Evolutionary conservation across 805 yeast species (phyloP), one percentile per base, ranked within the genome.

Genomic region (Ogataea haglerorum): DNA sequence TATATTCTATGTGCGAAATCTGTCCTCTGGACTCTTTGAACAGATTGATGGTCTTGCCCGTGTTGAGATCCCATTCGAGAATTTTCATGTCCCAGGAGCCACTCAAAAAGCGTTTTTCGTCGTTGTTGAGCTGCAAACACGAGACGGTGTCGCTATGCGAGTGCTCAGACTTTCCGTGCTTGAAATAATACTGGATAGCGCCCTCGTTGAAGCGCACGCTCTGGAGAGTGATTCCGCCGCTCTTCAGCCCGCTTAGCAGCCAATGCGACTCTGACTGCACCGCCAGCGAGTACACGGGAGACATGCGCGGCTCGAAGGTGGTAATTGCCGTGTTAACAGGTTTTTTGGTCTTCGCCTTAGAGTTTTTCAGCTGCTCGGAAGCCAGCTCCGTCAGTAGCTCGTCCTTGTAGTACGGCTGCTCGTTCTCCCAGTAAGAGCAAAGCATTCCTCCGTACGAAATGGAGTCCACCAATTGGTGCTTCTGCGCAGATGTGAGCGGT

Each of bases 341-440:
- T 36, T 53, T 51, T 30, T 52, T 52, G 32, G 41, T 36, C 43
- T 48, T 51, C n/a, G 38, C 34, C 30, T 49, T 47, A 18, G 51
- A 35, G 17, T 22, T 27, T 14, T 45, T 47, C 27, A 34, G 28
- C 24, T 52, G 54, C 18, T 54, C 58, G 15, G 46, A 29, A 3
- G 40, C 43, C n/a, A 56, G 29, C 18, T 47, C 51, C 2, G 47
- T 38, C 34, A 55, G 25, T 51, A 62, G 56, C 44, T 69, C 69
- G 43, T 71, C 56, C 46, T 67, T 68, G 23, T 70, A 63, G 42
- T 78, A 67, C 0, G 98, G 97, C 54, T 89, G 86, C 64, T 93
- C 98, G 61, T 93, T 93, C 57, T 91, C 98, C 96, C 97, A 93
- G 65, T 88, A 91, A 0, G 93, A 82, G 12, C 74, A 58, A 5